Base-by-base conservation (phyloP, 2,329 filamentous ascomycete species). In the Biscogniauxia mediterranea region DNA sequence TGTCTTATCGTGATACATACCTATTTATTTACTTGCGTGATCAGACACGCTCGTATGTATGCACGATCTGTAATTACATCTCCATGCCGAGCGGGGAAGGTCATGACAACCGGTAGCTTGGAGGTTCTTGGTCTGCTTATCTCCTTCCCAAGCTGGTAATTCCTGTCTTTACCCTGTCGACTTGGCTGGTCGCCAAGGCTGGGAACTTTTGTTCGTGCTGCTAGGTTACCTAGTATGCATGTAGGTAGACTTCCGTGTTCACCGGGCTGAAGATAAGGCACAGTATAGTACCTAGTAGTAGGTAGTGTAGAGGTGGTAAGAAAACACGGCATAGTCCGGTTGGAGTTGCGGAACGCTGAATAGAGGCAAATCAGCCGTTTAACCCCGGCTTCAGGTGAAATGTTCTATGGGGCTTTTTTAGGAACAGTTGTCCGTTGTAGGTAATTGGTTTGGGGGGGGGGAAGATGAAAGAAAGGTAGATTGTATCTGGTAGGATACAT, bases 21-120 rank as follows among this genome's bases (percentile, higher is more conserved):
- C 23, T 23, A 5, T 7, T n/a, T 46, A 46, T 46, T 46, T 46
- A 17, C 38, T 46, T 46, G 38, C 38, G 38, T 46, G 38, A 46
- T 46, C 38, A 17, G 38, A 46, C 38, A 6, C 11, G 17, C 38
- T 46, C 38, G 17, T 46, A 46, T 46, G 17, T 46, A 46, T 46
- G 38, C 38, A 46, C 38, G 38, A 46, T 46, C 38, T 46, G 6
- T n/a, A 46, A 46, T 46, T 46, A n/a, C 38, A 46, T 46, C 38
- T 46, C 38, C 38, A 46, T 52, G 50, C 50, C 50, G 21, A 52
- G 50, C 50, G 50, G 50, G 50, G 50, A 52, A 52, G 50, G 50
- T 52, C 50, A 21, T 7, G 9, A 21, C 19, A 52, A 21, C 19
- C 38, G 38, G 19, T 23, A 13, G 4, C 50, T 52, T 52, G 50